Evolutionary conservation across 2,329 filamentous ascomycete genomes (phyloP).

Genomic region (Talaromyces sp.): DNA sequence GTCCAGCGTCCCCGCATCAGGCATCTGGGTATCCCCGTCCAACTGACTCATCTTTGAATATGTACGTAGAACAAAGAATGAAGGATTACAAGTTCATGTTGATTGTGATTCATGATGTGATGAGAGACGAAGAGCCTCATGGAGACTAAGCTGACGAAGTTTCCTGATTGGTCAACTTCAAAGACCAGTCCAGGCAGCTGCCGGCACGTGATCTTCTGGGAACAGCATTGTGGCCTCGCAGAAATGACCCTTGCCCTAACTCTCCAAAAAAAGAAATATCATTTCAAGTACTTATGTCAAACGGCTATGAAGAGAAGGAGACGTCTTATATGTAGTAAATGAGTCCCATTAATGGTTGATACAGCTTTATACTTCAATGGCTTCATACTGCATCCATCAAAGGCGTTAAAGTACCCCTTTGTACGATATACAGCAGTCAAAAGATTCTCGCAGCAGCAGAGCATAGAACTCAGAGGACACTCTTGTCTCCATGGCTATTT

Average conservation of each 20-base stretch:
- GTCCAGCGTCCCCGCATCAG: slow-evolving; percentile 14
- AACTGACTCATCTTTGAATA: neutral
- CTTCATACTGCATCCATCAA: neutral
- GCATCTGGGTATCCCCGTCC: slow-evolving; percentile 8
- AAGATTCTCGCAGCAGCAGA: neutral
- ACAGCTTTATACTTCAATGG: neutral
- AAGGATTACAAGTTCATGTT: neutral
- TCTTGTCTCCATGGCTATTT: neutral
- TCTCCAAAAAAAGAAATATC: neutral
- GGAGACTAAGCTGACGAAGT: neutral
- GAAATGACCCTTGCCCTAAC: neutral
- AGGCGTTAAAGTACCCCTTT: neutral
- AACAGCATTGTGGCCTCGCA: neutral
- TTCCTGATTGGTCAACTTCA: neutral
- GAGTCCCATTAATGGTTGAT: neutral
- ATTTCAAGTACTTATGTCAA: neutral
- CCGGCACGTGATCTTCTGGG: neutral
- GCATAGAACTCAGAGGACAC: neutral
- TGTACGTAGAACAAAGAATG: neutral
- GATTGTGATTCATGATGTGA: neutral
- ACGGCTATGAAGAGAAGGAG: neutral
- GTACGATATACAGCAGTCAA: slow-evolving; percentile 2
- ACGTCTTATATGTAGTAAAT: neutral
- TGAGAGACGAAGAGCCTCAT: neutral
- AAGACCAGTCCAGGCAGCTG: slow-evolving; percentile 1